Base-by-base conservation (phyloP, 108 stramenopile genomes). In the Cyclostephanos invisitatus region DNA sequence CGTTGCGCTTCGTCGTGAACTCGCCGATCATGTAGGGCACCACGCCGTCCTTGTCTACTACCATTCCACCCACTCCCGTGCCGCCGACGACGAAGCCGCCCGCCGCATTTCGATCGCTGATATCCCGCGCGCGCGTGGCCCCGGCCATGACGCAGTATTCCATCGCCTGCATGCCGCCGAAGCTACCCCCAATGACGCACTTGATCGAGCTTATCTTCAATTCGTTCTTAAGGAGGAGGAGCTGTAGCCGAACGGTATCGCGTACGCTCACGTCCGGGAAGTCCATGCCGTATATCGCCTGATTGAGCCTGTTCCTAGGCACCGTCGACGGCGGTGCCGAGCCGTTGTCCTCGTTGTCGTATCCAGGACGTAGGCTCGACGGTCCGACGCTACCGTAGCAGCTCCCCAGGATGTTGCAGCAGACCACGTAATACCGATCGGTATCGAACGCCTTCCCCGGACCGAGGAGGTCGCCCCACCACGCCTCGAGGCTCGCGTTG, bases 151-250 rank as follows among this genome's bases (percentile, higher is more conserved):
- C 88, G 17, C 86, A 90, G 84, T 89, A 96, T 68, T 97, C 97
- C 83, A 97, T 86, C 20, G 90, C 86, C 63, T 97, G 97, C 97
- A 97, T 97, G 9, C 97, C 97, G 29, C 97, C 97, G 84, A 97
- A 93, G 67, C 87, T 91, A 1, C 97, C 97, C 24, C 97, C 97
- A 74, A 97, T 91, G 14, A 97, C 97, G 46, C 83, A 82, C 68
- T 94, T 91, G 74, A 97, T 77, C 3, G 85, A 85, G 35, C 72
- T 68, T 29, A 93, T 85, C 35, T 80, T 69, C 17, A 97, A 67
- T 54, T 86, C 85, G 46, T 97, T 83, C 70, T 85, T 80, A 32
- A 97, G 65, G 68, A 97, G 58, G 1, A 78, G 28, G 3, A 96
- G 73, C 63, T 96, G 93, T 77, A 97, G 62, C 47, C 82, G 78